Conservation (phyloP, 306 rosid species). For the Citrullus mucosospermus region DNA sequence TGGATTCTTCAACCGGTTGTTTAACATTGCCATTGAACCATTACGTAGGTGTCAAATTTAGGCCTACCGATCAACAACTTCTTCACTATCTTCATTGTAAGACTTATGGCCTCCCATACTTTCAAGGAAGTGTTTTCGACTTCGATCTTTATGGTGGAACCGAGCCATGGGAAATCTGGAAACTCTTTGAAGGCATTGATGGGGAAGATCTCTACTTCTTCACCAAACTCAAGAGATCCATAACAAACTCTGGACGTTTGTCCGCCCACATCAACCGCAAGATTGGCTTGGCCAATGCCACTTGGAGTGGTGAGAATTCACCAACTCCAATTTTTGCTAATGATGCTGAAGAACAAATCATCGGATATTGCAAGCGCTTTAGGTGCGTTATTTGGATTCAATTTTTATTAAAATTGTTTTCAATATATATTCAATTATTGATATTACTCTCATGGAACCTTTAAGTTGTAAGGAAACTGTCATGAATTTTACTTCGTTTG, state of each 20-base stretch:
- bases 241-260: not conserved
- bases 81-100: no score
- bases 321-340: not conserved
- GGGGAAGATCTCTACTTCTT: not conserved
- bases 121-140: not conserved
- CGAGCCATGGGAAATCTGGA: not conserved
- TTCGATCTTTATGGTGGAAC: not conserved
- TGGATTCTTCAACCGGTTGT: no score
- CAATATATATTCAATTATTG: no score
- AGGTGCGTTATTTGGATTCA: not conserved
- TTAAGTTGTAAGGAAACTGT: not conserved
- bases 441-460: no score
- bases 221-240: not conserved
- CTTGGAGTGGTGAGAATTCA: not conserved
- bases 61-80: no score
- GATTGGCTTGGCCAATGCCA: not conserved
- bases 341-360: not conserved
- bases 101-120: not conserved
- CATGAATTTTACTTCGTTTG: no score
- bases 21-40: no score
- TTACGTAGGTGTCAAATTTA: no score
- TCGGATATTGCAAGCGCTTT: not conserved
- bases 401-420: no score
- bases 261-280: not conserved
- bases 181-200: not conserved